Percentiles rank a stretch among this genome's conserved stretches.
Evolutionary conservation across 257 asterid genomes (phyloP).

Genomic region (Asclepias syriaca): DNA sequence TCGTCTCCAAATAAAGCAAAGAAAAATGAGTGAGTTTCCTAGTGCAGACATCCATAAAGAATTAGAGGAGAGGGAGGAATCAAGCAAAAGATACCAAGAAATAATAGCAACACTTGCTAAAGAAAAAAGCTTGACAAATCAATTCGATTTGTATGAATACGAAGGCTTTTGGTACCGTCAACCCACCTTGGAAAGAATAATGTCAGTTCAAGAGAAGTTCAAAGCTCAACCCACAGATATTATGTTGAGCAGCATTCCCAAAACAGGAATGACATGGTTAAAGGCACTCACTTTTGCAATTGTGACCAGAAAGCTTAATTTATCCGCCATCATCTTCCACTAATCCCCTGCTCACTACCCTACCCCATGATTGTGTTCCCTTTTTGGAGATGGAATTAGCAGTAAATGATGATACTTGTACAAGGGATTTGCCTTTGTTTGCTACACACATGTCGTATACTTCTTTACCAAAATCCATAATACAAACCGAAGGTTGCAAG

Average conservation of each 20-base stretch:
- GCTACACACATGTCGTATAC: slow-evolving; percentile 32
- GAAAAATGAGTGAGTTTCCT: neutral
- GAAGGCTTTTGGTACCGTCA: slow-evolving; percentile 16
- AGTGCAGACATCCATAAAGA: neutral
- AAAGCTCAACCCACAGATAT: slow-evolving; percentile 24
- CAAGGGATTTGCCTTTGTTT: neutral
- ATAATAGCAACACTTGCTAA: slow-evolving; percentile 4
- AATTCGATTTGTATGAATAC: neutral
- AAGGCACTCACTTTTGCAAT: slow-evolving; percentile 24
- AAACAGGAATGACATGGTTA: slow-evolving; percentile 41
- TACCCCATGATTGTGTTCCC: slow-evolving; percentile 32
- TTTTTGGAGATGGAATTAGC: slow-evolving; percentile 23
- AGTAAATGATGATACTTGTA: neutral
- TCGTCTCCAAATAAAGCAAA: neutral
- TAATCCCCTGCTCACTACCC: slow-evolving; percentile 4
- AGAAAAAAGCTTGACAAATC: neutral
- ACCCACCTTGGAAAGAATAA: neutral
- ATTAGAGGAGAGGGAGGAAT: neutral
- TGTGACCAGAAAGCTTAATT: slow-evolving; percentile 5
- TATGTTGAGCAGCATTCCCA: slow-evolving; percentile 25
- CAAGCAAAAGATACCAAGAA: neutral
- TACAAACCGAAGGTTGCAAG: slow-evolving; percentile 14
- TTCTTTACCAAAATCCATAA: slow-evolving; percentile 22
- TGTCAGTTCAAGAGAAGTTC: neutral
- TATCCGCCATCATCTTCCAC: neutral